Evolutionary conservation across 441 rosid species (phyloP).

Genomic region (Corymbia citriodora): DNA sequence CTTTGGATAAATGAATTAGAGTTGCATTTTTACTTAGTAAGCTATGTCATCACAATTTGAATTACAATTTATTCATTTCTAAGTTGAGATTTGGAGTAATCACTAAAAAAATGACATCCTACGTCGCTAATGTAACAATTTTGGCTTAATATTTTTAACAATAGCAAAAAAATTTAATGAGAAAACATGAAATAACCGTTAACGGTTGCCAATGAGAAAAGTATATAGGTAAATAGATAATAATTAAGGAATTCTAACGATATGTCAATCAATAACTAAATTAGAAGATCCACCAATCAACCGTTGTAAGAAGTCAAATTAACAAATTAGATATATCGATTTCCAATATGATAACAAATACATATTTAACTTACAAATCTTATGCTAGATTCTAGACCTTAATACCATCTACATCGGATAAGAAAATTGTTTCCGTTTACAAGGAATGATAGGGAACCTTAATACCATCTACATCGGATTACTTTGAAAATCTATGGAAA

Average conservation of each 20-base stretch:
- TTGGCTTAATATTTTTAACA: neutral
- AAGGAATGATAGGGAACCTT: neutral
- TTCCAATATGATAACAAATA: too few species aligned
- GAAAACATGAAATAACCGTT: neutral
- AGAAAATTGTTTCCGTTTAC: too few species aligned
- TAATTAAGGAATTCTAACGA: neutral
- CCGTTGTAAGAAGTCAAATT: neutral
- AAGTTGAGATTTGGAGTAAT: neutral
- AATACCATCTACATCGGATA: neutral
- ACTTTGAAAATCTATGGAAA: neutral
- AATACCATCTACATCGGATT: too few species aligned
- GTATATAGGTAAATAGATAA: neutral
- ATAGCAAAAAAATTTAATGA: neutral
- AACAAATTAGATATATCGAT: too few species aligned
- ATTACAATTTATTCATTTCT: neutral
- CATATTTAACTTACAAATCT: neutral
- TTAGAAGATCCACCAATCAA: neutral
- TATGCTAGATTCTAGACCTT: neutral
- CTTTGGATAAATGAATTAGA: neutral
- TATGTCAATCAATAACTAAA: neutral
- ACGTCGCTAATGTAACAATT: neutral
- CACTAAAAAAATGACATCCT: neutral
- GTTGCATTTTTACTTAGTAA: neutral
- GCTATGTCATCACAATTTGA: neutral
- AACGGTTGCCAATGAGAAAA: neutral